phyloP scores from a whole-genome alignment of 2,329 filamentous ascomycete species.

The Stachybotrys chlorohalonatus region DNA sequence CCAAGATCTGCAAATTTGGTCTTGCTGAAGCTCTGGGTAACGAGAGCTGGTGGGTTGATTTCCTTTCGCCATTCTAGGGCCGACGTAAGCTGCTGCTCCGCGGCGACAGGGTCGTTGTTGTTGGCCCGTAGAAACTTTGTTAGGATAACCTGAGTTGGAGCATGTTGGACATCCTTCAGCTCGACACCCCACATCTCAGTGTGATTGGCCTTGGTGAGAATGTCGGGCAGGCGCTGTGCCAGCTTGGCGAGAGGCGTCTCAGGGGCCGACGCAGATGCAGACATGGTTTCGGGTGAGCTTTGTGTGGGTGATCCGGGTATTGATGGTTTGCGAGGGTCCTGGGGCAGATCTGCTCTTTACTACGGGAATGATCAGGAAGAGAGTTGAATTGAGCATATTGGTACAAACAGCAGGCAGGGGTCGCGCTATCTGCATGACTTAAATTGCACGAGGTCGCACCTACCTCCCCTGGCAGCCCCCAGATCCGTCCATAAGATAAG shows the following conservation, averaged over 20 bases:
- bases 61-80: slow-evolving; percentile 78
- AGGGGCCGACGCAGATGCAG: neutral
- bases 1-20: slow-evolving; percentile 70
- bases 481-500: too few species aligned
- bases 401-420: too few species aligned
- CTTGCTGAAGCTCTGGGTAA: slow-evolving; percentile 54
- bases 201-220: slow-evolving; percentile 50
- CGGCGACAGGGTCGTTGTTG: slow-evolving; percentile 61
- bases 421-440: too few species aligned
- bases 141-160: slow-evolving; percentile 74
- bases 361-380: too few species aligned
- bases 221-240: slow-evolving; percentile 45
- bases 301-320: too few species aligned
- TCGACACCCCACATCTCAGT: slow-evolving; percentile 81
- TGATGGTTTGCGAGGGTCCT: too few species aligned
- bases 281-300: neutral
- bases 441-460: too few species aligned
- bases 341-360: too few species aligned
- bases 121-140: slow-evolving; percentile 95
- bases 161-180: slow-evolving; percentile 47
- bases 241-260: slow-evolving; percentile 42
- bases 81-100: slow-evolving; percentile 67
- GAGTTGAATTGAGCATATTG: too few species aligned
- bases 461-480: too few species aligned
- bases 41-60: slow-evolving; percentile 59